phyloP scores from a whole-genome alignment of 2,329 filamentous ascomycete species.

The Aspergillaceae sp. region DNA sequence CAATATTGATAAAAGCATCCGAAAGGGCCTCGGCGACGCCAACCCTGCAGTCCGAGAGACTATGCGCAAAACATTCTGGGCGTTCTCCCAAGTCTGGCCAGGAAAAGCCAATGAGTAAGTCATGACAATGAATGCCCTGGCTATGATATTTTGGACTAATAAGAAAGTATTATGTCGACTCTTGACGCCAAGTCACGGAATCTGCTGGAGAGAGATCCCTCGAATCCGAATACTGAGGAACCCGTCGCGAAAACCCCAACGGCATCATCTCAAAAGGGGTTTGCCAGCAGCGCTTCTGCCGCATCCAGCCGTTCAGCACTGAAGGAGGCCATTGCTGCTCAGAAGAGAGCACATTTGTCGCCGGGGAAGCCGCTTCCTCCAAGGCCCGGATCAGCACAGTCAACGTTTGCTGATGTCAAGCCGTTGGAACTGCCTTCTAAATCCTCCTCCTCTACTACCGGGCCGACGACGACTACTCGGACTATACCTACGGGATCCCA shows the following conservation, averaged over 20 bases:
- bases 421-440: constrained; percentile 29
- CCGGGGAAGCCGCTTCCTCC: constrained; percentile 35
- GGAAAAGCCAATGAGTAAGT: constrained; percentile 64
- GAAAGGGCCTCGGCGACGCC: constrained; percentile 77
- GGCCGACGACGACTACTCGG: constrained; percentile 15
- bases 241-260: constrained; percentile 9
- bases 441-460: constrained; percentile 8
- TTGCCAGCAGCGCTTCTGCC: constrained; percentile 11
- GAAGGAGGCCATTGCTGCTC: constrained; percentile 74
- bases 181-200: constrained; percentile 72
- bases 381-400: constrained; percentile 51
- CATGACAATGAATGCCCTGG: too few relatives aligned
- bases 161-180: constrained; percentile 60
- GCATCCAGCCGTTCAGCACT: constrained; percentile 46
- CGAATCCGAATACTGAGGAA: constrained; percentile 50
- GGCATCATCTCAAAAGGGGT: constrained; percentile 9
- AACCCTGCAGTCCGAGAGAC: constrained; percentile 85
- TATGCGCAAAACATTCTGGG: constrained; percentile 81
- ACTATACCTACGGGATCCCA: constrained; percentile 29
- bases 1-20: constrained; percentile 76
- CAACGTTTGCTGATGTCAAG: constrained; percentile 38
- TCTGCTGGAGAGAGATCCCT: constrained; percentile 70
- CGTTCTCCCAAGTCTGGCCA: constrained; percentile 68
- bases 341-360: constrained; percentile 53
- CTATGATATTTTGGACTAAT: constrained; percentile 14